A percentile compares a stretch with the other conserved stretches of the same genome.
Evolutionary conservation across 257 asterid species (phyloP).

Genomic region (Solanum medicagineum): DNA sequence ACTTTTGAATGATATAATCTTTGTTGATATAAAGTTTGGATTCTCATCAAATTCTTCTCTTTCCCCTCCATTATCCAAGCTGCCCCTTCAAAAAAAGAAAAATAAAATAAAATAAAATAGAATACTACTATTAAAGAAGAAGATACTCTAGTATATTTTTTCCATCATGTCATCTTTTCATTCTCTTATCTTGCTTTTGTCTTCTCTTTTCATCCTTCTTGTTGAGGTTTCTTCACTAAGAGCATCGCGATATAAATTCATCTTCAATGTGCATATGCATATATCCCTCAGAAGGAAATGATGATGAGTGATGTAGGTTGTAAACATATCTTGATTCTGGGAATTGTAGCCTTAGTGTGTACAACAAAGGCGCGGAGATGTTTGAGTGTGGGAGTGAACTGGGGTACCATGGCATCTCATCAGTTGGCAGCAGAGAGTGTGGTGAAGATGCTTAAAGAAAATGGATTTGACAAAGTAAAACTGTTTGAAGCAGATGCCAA

Average conservation of each 20-base stretch:
- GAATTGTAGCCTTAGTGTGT: neutral
- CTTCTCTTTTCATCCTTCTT: neutral
- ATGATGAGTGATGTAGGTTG: neutral
- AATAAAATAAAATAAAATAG: neutral
- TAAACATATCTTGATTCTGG: neutral
- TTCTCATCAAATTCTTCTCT: neutral
- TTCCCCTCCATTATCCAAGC: neutral
- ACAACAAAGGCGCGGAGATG: neutral
- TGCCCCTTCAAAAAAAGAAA: neutral
- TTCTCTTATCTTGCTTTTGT: neutral
- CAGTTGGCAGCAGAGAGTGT: constrained; percentile 44
- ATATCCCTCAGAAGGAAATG: neutral
- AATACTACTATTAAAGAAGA: neutral
- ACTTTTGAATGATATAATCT: neutral
- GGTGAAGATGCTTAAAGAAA: constrained; percentile 57
- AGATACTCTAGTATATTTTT: neutral
- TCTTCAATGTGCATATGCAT: neutral
- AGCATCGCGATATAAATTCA: neutral
- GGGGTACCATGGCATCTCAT: constrained; percentile 90
- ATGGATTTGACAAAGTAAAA: constrained; percentile 73
- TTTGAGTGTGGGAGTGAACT: constrained; percentile 61
- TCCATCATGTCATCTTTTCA: constrained; percentile 28
- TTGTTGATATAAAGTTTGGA: neutral
- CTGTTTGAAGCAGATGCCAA: constrained; percentile 71
- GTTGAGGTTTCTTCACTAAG: neutral